These are phyloP conservation scores for Magnaporthiopsis incrustans DNA, from an alignment of 2,329 filamentous ascomycete genomes.

Conservation along the genomic window DNA sequence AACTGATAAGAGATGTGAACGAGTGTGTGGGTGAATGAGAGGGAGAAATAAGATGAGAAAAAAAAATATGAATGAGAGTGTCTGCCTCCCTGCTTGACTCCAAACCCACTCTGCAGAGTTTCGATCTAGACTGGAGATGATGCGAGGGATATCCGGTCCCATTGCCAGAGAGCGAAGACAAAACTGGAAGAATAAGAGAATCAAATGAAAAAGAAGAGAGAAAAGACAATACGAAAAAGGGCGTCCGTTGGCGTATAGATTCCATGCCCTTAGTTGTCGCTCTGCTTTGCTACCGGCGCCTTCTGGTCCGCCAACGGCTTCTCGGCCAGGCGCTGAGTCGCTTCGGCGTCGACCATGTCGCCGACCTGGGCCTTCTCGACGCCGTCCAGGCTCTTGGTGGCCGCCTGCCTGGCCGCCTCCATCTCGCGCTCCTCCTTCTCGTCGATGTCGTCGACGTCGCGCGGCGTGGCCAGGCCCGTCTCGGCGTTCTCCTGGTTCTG, in stretches of 20 bases:
- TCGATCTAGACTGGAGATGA: too few species aligned
- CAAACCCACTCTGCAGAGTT: too few species aligned
- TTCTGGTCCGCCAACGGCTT: conserved; percentile 8
- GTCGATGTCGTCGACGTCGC: conserved; percentile 87
- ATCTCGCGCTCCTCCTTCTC: conserved; percentile 73
- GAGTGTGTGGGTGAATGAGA: too few species aligned
- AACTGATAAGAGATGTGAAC: too few species aligned
- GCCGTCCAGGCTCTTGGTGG: conserved; percentile 8
- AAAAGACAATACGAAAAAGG: conserved; percentile 9
- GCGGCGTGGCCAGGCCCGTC: conserved; percentile 64
- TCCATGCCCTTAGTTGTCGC: conserved; percentile 5
- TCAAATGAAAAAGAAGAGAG: conserved; percentile 1
- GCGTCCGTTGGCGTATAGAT: not conserved
- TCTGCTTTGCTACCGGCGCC: conserved; percentile 30
- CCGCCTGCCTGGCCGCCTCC: conserved; percentile 38
- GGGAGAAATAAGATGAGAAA: too few species aligned
- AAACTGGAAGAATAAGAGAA: conserved; percentile 4
- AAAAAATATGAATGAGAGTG: too few species aligned
- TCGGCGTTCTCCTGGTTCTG: conserved; percentile 77
- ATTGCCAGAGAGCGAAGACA: conserved; percentile 4
- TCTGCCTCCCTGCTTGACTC: too few species aligned
- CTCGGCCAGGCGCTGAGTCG: conserved; percentile 32
- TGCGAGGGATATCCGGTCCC: too few species aligned
- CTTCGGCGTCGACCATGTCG: conserved; percentile 49
- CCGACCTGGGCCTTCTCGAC: conserved; percentile 39